Evolutionary conservation across 352 stramenopile species (phyloP), one percentile per base, ranked within the genome.

Genomic region (Achlya hypogyna): DNA sequence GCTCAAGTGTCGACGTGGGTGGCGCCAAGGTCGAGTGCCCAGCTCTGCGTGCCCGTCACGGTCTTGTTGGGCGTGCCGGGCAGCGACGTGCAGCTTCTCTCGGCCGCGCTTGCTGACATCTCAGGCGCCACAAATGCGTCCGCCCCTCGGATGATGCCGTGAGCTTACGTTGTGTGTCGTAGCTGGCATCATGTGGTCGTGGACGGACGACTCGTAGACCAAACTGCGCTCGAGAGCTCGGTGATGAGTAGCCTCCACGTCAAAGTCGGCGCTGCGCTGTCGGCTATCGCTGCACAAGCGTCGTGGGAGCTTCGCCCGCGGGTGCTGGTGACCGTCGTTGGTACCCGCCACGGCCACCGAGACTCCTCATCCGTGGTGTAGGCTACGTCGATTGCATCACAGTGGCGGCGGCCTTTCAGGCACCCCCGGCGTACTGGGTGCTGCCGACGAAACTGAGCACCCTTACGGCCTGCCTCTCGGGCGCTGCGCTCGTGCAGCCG

Each of bases 11-110:
- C 76, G 0, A 78, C 76, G 0, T 65, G 88, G 0, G 54, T 71
- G 22, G 83, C 77, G 31, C 75, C 73, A 9, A 78, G 69, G 28
- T 27, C 65, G 32, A 45, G 14, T 16, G 31, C 53, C 10, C 18
- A 53, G 18, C 20, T 63, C 12, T 16, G 40, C 6, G 38, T 90
- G 1, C 78, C 83, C 0, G 62, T 92, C 60, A 88, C 81, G 1
- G 54, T 85, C 12, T 72, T 87, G 47, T 5, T 92, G 5, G 83
- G 83, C 0, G 75, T 92, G 14, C 83, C 83, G n/a, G 81, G 83
- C 45, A 92, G 83, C 69, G 74, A 75, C 2, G 74, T 70, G 0
- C 23, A 60, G 4, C 47, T 45, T 10, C 79, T 90, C 53, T 66
- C 75, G 1, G 9, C 71, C 12, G 78, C 70, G 1, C 59, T 90